Conservation (phyloP, 1,284 basidiomycete genomes). For the Phaffia rhodozyma region DNA sequence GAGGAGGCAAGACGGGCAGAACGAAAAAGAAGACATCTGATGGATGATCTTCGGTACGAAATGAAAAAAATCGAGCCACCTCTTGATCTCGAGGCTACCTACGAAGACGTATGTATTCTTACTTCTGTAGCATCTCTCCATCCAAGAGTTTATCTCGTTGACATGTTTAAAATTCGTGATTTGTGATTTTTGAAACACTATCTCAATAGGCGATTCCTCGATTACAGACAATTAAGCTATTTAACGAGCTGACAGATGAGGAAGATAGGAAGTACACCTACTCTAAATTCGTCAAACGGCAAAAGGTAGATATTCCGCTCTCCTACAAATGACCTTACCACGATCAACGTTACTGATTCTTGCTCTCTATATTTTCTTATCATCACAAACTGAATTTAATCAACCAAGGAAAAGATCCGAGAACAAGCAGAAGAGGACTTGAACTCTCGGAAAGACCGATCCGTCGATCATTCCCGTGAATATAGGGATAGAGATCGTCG, state of each 20-base stretch:
- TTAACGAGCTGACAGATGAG: conserved; percentile 42
- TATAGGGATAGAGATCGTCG: conserved; percentile 11
- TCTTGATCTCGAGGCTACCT: conserved; percentile 57
- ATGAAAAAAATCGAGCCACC: conserved; percentile 76
- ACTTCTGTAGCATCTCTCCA: background rate
- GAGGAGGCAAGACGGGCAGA: conserved; percentile 73
- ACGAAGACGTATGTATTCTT: conserved; percentile 54
- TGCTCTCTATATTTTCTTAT: background rate
- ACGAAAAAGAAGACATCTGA: conserved; percentile 67
- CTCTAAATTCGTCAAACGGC: conserved; percentile 69
- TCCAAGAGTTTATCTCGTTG: conserved; percentile 13
- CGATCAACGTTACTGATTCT: background rate
- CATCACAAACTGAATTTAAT: too few species aligned
- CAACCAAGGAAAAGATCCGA: conserved; percentile 1
- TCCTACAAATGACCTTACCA: background rate
- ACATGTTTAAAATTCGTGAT: background rate
- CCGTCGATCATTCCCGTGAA: conserved; percentile 3
- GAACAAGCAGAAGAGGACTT: background rate
- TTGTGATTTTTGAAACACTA: conserved; percentile 43
- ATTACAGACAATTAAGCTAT: conserved; percentile 51
- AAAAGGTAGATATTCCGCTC: conserved; percentile 47
- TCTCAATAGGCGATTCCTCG: conserved; percentile 58
- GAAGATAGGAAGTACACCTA: conserved; percentile 67
- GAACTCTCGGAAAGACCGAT: conserved; percentile 6
- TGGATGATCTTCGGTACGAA: conserved; percentile 93